These are phyloP conservation scores for Stagonosporopsis vannaccii DNA, from an alignment of 2,329 filamentous ascomycete genomes.

Conservation along the genomic window DNA sequence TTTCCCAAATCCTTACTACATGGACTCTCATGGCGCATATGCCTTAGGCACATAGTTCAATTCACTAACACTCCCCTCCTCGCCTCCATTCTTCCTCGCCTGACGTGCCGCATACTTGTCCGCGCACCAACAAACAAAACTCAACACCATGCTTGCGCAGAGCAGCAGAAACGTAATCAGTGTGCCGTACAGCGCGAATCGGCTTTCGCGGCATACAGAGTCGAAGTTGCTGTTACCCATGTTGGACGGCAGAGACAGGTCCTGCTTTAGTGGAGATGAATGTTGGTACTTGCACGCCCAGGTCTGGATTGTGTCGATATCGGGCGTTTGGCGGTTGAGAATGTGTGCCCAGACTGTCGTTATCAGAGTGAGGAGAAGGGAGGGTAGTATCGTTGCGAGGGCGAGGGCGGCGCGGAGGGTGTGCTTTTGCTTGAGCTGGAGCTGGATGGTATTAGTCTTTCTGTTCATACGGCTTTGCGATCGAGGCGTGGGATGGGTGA, in stretches of 20 bases:
- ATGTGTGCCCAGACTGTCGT: conserved; percentile 52
- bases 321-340: conserved; percentile 44
- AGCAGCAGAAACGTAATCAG: conserved; percentile 53
- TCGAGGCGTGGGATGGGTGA: background rate
- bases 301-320: conserved; percentile 50
- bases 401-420: conserved; percentile 50
- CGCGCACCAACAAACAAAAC: conserved; percentile 46
- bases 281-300: conserved; percentile 51
- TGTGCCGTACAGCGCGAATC: conserved; percentile 55
- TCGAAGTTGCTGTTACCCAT: conserved; percentile 49
- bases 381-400: conserved; percentile 47
- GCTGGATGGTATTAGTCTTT: conserved; percentile 28
- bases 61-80: conserved; percentile 15
- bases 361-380: conserved; percentile 50
- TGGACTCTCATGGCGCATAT: conserved; percentile 4
- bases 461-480: background rate
- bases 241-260: conserved; percentile 33
- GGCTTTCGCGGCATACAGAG: conserved; percentile 52
- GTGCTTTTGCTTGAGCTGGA: conserved; percentile 43
- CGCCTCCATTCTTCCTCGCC: conserved; percentile 38
- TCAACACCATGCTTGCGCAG: conserved; percentile 38
- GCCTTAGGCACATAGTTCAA: conserved; percentile 18
- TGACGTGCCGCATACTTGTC: conserved; percentile 48
- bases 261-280: conserved; percentile 29
- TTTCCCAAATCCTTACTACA: too few species aligned